Evolutionary conservation across 169 alveolate species (phyloP).

Genomic region (Cryptosporidium muris): DNA sequence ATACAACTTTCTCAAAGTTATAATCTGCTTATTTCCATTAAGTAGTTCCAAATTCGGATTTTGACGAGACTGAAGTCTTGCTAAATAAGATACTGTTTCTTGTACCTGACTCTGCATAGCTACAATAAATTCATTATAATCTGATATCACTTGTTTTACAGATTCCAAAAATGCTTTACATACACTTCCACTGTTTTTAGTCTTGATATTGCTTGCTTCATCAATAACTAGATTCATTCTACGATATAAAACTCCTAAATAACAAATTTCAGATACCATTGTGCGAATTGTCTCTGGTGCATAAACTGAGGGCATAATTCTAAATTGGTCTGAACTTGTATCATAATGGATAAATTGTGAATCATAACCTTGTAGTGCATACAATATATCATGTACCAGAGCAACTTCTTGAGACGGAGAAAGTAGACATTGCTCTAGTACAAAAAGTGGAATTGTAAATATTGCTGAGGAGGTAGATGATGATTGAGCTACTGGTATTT

Average conservation of each 20-base stretch:
- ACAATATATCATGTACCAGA: slow-evolving; percentile 53
- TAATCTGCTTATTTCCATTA: slow-evolving; percentile 8
- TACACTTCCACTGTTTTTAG: slow-evolving; percentile 2
- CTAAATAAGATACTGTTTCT: slow-evolving; percentile 21
- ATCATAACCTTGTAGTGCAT: slow-evolving; percentile 61
- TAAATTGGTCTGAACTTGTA: slow-evolving; percentile 18
- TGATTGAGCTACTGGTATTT: background rate
- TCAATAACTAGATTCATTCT: slow-evolving; percentile 31
- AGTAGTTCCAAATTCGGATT: slow-evolving; percentile 58
- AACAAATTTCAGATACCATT: slow-evolving; percentile 48
- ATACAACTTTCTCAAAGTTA: slow-evolving; percentile 37
- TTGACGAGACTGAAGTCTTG: slow-evolving; percentile 37
- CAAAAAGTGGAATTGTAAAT: slow-evolving; percentile 39
- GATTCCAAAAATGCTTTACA: slow-evolving; percentile 17
- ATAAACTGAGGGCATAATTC: slow-evolving; percentile 37
- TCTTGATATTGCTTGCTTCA: background rate
- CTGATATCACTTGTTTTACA: slow-evolving; percentile 22
- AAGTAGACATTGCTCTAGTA: slow-evolving; percentile 31
- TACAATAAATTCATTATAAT: slow-evolving; percentile 18
- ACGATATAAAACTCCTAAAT: slow-evolving; percentile 14
- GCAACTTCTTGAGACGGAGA: slow-evolving; percentile 65
- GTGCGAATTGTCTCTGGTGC: slow-evolving; percentile 16
- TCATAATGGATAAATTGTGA: slow-evolving; percentile 51
- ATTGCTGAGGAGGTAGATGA: background rate
- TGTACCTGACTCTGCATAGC: slow-evolving; percentile 58